Conservation (phyloP, 2,329 filamentous ascomycete genomes). For the Parasarocladium wereldwijsianum region DNA sequence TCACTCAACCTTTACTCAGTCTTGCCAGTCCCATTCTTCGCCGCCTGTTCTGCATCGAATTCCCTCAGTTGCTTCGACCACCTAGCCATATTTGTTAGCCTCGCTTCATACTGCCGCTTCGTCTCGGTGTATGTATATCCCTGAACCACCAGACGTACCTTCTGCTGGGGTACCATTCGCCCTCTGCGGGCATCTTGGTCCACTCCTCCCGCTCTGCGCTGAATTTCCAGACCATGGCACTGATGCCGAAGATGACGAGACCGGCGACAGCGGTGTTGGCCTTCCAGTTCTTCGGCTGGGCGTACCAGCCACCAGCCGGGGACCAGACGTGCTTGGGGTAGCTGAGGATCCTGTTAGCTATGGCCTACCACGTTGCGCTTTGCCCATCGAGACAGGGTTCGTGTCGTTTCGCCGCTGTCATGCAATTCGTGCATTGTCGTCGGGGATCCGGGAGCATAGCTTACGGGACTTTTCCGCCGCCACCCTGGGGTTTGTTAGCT, state of each 20-base stretch:
- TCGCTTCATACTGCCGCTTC: not conserved
- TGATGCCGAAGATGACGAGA: conserved; percentile 52
- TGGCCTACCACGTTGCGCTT: too few species aligned
- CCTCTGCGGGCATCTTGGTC: conserved; percentile 60
- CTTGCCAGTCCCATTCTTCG: conserved; percentile 19
- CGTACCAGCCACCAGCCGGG: conserved; percentile 93
- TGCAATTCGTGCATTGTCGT: conserved; percentile 5
- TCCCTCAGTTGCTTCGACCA: conserved; percentile 30
- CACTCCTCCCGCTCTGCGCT: conserved; percentile 63
- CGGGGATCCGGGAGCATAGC: conserved; percentile 10
- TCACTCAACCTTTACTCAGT: conserved; percentile 17
- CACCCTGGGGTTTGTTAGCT: conserved; percentile 44
- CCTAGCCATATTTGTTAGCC: conserved; percentile 12
- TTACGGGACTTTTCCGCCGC: conserved; percentile 54
- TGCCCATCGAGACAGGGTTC: too few species aligned
- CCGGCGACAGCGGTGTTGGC: conserved; percentile 71
- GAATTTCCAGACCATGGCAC: conserved; percentile 52
- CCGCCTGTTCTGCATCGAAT: conserved; percentile 30
- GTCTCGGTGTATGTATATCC: too few species aligned
- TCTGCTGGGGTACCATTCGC: conserved; percentile 72
- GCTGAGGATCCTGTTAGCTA: too few species aligned
- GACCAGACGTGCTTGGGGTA: conserved; percentile 99
- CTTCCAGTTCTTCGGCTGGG: conserved; percentile 90
- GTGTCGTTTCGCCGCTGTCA: conserved; percentile 5
- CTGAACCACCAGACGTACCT: conserved; percentile 39